Evolutionary conservation across 257 asterid genomes (phyloP), one percentile per base, ranked within the genome.

Genomic region (Nicotiana tabacum): DNA sequence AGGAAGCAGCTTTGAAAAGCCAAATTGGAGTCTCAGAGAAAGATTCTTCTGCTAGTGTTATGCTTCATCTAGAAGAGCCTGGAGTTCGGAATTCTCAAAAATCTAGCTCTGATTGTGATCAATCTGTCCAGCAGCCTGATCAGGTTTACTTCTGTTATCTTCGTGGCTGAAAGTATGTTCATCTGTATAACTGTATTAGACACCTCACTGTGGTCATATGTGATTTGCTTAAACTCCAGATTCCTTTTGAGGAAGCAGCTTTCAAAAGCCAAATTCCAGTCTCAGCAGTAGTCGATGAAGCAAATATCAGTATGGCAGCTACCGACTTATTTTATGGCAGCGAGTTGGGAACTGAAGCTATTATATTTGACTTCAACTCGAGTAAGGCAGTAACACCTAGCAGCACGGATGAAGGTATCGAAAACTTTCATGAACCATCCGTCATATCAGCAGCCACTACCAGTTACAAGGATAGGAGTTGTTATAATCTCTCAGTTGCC

Each of bases 311-410:
- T 43, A 55, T 32, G 37, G 87, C 85, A 61, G 78, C 83, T 21
- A 85, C 76, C 78, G 60, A 35, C 37, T 72, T 89, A 65, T 56
- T 1, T n/a, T 81, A 88, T 78, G 65, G 90, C 27, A 86, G 93
- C 64, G 67, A 86, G 46, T 91, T 90, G 83, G 92, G 84, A 83
- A 81, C 81, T 48, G 86, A 86, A 66, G 83, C 87, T 83, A 91
- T 86, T 61, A 92, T 90, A 32, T 91, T 85, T 55, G 88, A 88
- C 81, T 90, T 93, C 86, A 84, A 87, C 83, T 80, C 92, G 82
- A 77, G 81, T 56, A 77, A 83, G 68, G 77, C 87, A 9, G 66
- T 30, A 55, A 29, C 61, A 29, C 64, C 81, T 64, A 82, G 70
- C 67, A 33, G n/a, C 72, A 77, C 68, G 62, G 82, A 81, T 33